Evolutionary conservation across 306 rosid species (phyloP).

Genomic region (Quercus alba): DNA sequence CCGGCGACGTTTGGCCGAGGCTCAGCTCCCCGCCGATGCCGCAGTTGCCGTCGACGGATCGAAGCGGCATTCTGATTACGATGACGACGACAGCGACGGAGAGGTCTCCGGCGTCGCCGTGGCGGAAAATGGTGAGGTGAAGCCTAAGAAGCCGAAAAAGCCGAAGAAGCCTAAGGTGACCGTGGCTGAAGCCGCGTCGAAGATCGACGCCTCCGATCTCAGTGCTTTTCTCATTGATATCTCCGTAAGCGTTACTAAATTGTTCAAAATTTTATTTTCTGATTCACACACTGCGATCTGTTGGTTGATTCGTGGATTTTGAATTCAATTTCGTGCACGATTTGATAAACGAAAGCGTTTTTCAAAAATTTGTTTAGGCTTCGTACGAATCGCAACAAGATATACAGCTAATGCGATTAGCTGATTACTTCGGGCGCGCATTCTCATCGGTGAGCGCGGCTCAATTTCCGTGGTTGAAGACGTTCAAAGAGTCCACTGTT

Average conservation of each 20-base stretch:
- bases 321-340: background rate
- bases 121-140: constrained; percentile 28
- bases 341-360: background rate
- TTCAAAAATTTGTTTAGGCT: constrained; percentile 32
- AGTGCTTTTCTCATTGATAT: constrained; percentile 54
- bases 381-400: constrained; percentile 61
- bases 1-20: constrained; percentile 31
- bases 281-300: constrained; percentile 1
- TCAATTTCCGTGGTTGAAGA: constrained; percentile 82
- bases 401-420: constrained; percentile 63
- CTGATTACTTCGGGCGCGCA: constrained; percentile 73
- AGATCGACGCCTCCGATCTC: constrained; percentile 49
- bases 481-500: constrained; percentile 60
- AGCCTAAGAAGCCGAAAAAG: constrained; percentile 45
- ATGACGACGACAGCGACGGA: constrained; percentile 19
- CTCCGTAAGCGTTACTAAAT: constrained; percentile 35
- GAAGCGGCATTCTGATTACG: constrained; percentile 38
- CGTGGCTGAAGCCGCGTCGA: constrained; percentile 58
- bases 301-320: constrained; percentile 7
- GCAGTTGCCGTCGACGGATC: constrained; percentile 25
- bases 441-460: constrained; percentile 55
- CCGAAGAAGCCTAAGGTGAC: constrained; percentile 54
- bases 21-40: constrained; percentile 24
- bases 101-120: constrained; percentile 20
- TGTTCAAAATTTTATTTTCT: background rate